Evolutionary conservation across 2,329 filamentous ascomycete species (phyloP), one percentile per base, ranked within the genome.

Genomic region (Trichoderma atroviride): DNA sequence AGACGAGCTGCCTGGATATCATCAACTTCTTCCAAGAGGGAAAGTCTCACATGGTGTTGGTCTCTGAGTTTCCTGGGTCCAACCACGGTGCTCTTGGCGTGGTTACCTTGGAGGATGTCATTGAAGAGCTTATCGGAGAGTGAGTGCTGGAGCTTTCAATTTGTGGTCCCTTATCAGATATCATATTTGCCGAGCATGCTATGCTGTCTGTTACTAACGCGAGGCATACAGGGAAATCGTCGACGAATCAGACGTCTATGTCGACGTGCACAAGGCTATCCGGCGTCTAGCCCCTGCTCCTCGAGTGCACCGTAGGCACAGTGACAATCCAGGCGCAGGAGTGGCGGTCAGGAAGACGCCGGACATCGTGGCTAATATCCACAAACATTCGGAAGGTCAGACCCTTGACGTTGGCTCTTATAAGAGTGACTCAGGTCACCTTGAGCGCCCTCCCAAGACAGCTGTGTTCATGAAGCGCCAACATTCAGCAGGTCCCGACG

Each of bases 1-100:
- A 97, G 78, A 99, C 96, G 0, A 97, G 94, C 82, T 99, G 96
- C 78, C 82, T 99, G 68, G 96, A 99, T 79, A 98, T 99, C 76
- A 93, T 99, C 82, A 99, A 99, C 82, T 99, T 97, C 81, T 99
- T 99, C 83, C 96, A 99, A 80, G 96, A 99, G 83, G 96, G 96
- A 75, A 99, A 99, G 79, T 97, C 94, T 1, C 96, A 99, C 80
- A 97, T 99, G 94, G 95, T 98, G 0, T 84, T 99, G 33, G 96
- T 98, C 10, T 97, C 95, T 0, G 92, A 97, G 76, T 86, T 81
- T 37, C 96, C 96, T 0, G 94, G 95, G n/a, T 93, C 96, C 73
- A 91, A 97, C 75, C 90, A 92, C 75, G 96, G 96, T 57, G 94
- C 94, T 6, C 84, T 97, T 14, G 96, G 96, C 68, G 96, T 99